Percentiles rank a stretch among this genome's conserved stretches.
These are phyloP conservation scores for Mortierella claussenii DNA, from an alignment of 192 early-diverging fungal genomes.

Conservation along the genomic window DNA sequence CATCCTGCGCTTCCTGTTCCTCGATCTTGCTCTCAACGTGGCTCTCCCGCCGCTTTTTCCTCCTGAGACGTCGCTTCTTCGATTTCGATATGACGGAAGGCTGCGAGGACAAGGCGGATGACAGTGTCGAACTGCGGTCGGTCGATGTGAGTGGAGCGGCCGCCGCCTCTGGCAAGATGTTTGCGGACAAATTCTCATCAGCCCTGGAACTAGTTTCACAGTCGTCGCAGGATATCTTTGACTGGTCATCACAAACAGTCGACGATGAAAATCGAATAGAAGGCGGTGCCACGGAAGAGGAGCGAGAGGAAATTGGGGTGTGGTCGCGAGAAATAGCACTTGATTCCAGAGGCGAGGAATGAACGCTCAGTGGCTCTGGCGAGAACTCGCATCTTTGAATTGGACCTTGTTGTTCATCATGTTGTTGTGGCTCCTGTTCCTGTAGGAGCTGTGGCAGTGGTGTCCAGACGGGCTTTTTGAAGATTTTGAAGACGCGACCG, in stretches of 20 bases:
- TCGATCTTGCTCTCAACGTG: no score
- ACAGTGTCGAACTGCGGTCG: background rate
- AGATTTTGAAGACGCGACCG: slow-evolving; percentile 20
- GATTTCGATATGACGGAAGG: slow-evolving; percentile 2
- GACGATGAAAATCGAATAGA: no score
- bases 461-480: slow-evolving; percentile 4
- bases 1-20: no score
- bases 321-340: background rate
- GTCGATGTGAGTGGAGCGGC: background rate
- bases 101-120: background rate
- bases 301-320: slow-evolving; percentile 10
- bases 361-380: background rate
- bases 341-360: slow-evolving; percentile 3
- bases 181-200: no score
- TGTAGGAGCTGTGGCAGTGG: background rate
- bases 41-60: background rate
- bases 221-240: background rate
- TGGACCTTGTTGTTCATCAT: no score
- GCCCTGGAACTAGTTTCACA: background rate
- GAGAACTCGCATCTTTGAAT: background rate
- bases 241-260: background rate
- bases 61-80: slow-evolving; percentile 9
- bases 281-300: slow-evolving; percentile 7
- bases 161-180: background rate
- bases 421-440: background rate